These are phyloP conservation scores for Trebouxia gelatinosa DNA, from an alignment of 163 green algal species.

Conservation along the genomic window DNA sequence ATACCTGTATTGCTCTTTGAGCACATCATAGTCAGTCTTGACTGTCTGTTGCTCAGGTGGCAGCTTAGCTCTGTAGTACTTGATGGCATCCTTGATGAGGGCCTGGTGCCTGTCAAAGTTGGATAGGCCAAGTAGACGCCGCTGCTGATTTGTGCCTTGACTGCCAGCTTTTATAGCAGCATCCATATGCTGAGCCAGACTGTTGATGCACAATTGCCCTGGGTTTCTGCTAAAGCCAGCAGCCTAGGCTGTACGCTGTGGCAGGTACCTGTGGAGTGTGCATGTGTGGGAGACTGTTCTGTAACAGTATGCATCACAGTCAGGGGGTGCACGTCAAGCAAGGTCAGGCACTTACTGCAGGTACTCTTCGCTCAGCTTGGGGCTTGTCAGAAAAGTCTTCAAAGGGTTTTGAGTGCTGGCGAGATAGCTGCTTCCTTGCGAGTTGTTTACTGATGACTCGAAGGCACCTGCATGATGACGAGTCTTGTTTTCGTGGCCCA, in stretches of 20 bases:
- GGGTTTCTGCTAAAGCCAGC: too few species aligned
- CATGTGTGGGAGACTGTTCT: too few species aligned
- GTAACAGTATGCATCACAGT: too few species aligned
- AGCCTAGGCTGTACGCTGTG: too few species aligned
- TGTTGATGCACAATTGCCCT: too few species aligned
- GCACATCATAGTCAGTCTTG: conserved; percentile 48
- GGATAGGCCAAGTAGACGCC: conserved; percentile 38
- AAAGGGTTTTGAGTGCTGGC: conserved; percentile 6
- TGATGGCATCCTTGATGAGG: conserved; percentile 38
- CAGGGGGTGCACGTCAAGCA: too few species aligned
- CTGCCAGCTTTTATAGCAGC: too few species aligned
- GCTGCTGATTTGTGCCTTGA: too few species aligned
- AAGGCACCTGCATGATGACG: not conserved
- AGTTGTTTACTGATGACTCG: not conserved
- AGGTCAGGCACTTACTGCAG: conserved; percentile 26
- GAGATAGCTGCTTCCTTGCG: not conserved
- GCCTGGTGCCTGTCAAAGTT: conserved; percentile 47
- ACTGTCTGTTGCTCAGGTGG: conserved; percentile 15
- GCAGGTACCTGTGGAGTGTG: too few species aligned
- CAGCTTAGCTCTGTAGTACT: conserved; percentile 41
- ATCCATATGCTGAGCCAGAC: too few species aligned
- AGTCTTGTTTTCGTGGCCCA: not conserved
- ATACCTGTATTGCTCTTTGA: conserved; percentile 45
- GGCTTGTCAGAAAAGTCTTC: not conserved
- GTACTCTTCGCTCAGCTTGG: conserved; percentile 21